Percentiles rank a stretch among this genome's conserved stretches.
phyloP scores from a whole-genome alignment of 2,329 filamentous ascomycete genomes.

The Alternaria brassicicola region DNA sequence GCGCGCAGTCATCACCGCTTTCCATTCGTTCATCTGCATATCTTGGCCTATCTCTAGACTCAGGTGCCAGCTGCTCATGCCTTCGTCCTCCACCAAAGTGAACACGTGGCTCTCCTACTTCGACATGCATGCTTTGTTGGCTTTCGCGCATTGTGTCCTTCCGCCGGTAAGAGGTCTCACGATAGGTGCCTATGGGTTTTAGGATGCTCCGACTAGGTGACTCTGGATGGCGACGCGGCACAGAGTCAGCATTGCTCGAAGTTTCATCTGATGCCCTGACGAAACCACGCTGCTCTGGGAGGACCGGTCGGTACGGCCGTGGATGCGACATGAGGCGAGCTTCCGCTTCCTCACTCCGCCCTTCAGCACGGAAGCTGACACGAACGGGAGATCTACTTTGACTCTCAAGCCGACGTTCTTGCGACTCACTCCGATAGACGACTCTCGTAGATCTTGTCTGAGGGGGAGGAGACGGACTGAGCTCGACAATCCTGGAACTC shows the following conservation, averaged over 20 bases:
- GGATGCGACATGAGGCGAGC: conserved; percentile 35
- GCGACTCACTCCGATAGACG: conserved; percentile 23
- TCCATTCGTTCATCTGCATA: conserved; percentile 9
- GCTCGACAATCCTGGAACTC: conserved; percentile 30
- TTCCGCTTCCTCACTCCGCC: conserved; percentile 27
- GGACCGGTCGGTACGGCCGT: conserved; percentile 28
- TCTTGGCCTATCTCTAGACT: conserved; percentile 4
- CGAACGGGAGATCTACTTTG: conserved; percentile 20
- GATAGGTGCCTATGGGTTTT: conserved; percentile 25
- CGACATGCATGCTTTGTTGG: conserved; percentile 37
- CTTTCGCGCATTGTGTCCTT: conserved; percentile 27
- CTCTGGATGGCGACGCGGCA: conserved; percentile 10
- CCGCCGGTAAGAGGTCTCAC: conserved; percentile 25
- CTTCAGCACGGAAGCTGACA: conserved; percentile 9
- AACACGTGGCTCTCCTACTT: conserved; percentile 38
- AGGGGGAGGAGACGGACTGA: conserved; percentile 34
- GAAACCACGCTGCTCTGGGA: conserved; percentile 23
- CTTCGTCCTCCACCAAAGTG: conserved; percentile 32
- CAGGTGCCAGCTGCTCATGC: conserved; percentile 1
- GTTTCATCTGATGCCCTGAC: conserved; percentile 25
- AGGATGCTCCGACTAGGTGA: conserved; percentile 34
- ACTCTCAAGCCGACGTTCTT: conserved; percentile 19
- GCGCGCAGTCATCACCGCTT: conserved; percentile 14
- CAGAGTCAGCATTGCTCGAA: conserved; percentile 20
- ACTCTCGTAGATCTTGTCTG: conserved; percentile 21